Evolutionary conservation across 2,329 filamentous ascomycete genomes (phyloP), one percentile per base, ranked within the genome.

Genomic region (Simplicillium aogashimaense): DNA sequence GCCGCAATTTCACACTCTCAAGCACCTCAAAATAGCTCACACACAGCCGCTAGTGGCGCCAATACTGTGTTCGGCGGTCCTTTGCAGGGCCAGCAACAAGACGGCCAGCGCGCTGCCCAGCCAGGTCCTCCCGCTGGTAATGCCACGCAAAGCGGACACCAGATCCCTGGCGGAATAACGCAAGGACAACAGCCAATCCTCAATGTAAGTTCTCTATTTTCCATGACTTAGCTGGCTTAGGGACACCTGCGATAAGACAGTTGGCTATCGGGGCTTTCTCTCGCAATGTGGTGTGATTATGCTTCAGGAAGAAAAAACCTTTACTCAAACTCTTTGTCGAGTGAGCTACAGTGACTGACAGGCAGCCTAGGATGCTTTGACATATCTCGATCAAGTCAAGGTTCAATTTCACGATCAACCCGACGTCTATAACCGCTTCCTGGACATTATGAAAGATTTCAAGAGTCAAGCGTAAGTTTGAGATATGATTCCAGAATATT

Each of bases 381-480:
- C 88, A 54, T 98, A 98, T 56, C 76, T 98, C 17, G 92, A 98
- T 56, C 92, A 97, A 61, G 92, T 98, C 47, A 98, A 98, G 63
- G 89, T 97, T 20, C 89, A 95, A 55, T 98, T 98, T 52, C 85
- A 88, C 45, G 90, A 97, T 47, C 88, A 95, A 50, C 89, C 92
- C 4, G 90, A 97, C 60, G 92, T 98, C 1, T 98, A 98, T 55
- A 97, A 97, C 55, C 75, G 86, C 30, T 97, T 98, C 53, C 67
- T 98, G 35, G 92, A 98, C 52, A 98, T 98, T 37, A 98, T 98
- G 92, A 98, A 98, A 57, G 92, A 98, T 53, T 98, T 98, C 61
- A 98, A 98, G 65, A 95, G 88, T 53, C 90, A 95, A 65, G 88
- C 89, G 77, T 89, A 69, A 65, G 83, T 74, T 41, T 34, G 20